These are phyloP conservation scores for Xylaria polymorpha DNA, from an alignment of 2,329 filamentous ascomycete genomes.

Conservation along the genomic window DNA sequence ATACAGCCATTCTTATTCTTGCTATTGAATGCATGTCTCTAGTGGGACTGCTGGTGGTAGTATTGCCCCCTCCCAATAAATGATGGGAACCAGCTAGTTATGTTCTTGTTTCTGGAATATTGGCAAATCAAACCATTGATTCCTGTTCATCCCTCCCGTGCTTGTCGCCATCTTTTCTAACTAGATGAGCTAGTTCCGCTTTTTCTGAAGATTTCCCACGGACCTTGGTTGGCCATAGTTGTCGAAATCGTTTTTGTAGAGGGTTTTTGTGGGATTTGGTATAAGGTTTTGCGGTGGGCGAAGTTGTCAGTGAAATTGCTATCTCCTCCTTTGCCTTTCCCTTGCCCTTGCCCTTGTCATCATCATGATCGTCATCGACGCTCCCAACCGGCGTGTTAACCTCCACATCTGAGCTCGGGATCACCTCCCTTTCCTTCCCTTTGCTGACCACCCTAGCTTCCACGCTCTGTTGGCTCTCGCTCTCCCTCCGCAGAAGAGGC, in stretches of 20 bases:
- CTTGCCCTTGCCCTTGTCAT: neutral
- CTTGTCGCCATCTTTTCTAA: neutral
- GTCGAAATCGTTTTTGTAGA: slow-evolving; percentile 31
- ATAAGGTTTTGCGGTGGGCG: neutral
- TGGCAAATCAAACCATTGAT: slow-evolving; percentile 2
- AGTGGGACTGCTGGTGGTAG: neutral
- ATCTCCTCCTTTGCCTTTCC: slow-evolving; percentile 4
- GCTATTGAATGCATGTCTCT: slow-evolving; percentile 17
- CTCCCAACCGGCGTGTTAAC: neutral
- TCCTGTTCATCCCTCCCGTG: slow-evolving; percentile 2
- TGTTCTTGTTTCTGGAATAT: slow-evolving; percentile 13
- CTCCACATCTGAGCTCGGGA: neutral
- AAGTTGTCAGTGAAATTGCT: neutral
- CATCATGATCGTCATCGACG: too few species aligned
- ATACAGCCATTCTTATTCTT: slow-evolving; percentile 22
- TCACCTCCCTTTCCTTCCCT: slow-evolving; percentile 33
- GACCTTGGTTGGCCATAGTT: slow-evolving; percentile 18
- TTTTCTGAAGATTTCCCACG: slow-evolving; percentile 29
- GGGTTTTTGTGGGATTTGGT: slow-evolving; percentile 19
- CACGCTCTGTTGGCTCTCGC: neutral
- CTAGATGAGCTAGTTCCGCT: slow-evolving; percentile 6
- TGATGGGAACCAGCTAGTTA: slow-evolving; percentile 13
- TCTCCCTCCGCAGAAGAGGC: neutral
- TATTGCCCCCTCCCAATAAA: neutral
- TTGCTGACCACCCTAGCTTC: slow-evolving; percentile 1